These are phyloP conservation scores for Pyrenophora graminea DNA, from an alignment of 2,329 filamentous ascomycete genomes.

Conservation along the genomic window DNA sequence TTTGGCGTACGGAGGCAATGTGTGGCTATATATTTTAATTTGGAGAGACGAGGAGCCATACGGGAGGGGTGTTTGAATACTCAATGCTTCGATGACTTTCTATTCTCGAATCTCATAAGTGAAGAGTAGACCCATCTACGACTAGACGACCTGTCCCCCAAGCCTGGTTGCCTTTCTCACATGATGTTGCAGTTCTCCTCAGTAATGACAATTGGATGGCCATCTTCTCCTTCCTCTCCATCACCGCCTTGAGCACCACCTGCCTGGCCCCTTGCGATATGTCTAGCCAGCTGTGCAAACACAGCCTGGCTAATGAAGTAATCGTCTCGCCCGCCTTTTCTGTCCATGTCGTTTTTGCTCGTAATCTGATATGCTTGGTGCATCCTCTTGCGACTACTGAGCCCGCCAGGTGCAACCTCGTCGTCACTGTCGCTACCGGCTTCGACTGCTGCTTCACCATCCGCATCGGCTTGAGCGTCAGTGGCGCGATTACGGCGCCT, in stretches of 20 bases:
- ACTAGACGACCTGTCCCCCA: background rate
- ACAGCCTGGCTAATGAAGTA: slow-evolving; percentile 57
- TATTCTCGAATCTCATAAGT: background rate
- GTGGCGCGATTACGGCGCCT: slow-evolving; percentile 16
- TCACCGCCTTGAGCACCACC: slow-evolving; percentile 17
- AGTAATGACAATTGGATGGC: slow-evolving; percentile 29
- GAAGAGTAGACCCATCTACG: background rate
- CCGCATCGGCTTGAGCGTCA: background rate
- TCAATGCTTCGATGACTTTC: background rate
- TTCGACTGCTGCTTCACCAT: slow-evolving; percentile 8
- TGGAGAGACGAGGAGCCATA: background rate
- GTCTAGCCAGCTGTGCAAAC: slow-evolving; percentile 44
- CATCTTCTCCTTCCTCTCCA: slow-evolving; percentile 28
- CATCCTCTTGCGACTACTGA: slow-evolving; percentile 62
- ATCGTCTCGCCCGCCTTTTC: slow-evolving; percentile 62
- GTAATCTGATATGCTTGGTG: slow-evolving; percentile 65
- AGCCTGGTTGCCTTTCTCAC: slow-evolving; percentile 12
- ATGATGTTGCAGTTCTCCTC: slow-evolving; percentile 41
- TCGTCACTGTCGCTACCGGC: slow-evolving; percentile 39
- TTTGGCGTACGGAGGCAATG: background rate
- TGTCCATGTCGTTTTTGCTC: slow-evolving; percentile 64
- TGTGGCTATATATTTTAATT: background rate
- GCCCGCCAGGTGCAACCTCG: slow-evolving; percentile 50
- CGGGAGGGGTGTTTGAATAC: background rate
- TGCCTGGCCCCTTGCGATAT: slow-evolving; percentile 33